Evolutionary conservation across 2,329 filamentous ascomycete genomes (phyloP), one percentile per base, ranked within the genome.

Genomic region (Apiospora marii): DNA sequence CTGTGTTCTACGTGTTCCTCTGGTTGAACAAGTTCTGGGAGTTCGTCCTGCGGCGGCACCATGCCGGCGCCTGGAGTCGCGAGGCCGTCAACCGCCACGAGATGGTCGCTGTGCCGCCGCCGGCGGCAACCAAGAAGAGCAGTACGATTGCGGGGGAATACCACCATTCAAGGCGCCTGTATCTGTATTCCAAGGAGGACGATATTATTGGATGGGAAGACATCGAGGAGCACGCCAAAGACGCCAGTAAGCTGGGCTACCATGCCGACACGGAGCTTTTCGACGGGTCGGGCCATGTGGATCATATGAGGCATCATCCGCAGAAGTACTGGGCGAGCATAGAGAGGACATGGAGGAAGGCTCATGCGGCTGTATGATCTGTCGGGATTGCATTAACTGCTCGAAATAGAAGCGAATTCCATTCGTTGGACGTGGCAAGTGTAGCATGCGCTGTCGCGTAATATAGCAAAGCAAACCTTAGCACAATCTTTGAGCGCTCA

Each of bases 131-230:
- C 27, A 30, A 30, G 27, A 37, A 61, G 4, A 10, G 22, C 7
- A 61, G 2, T 7, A 61, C 5, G 16, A 12, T 19, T 30, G 51
- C 14, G 27, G 51, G 34, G 7, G 82, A 83, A 41, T 78, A 81
- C 4, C 77, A 76, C 49, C 74, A 72, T 4, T 83, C 87, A 1
- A 84, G 85, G 24, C 83, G 87, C 69, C 76, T 91, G 72, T 92
- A 90, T 79, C 74, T 91, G 41, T 92, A 91, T 77, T 90, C 88
- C 74, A 87, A 86, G 73, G 85, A 85, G 68, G 90, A 92, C 74
- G 82, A 86, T 61, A 84, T 92, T 73, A 90, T 92, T 14, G 78
- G 81, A 4, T 88, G 84, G 78, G 77, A 87, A 72, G 89, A 91
- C 73, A 86, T 91, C 0, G 87, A 90, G 74, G 82, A 81, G 19